Base-by-base conservation (phyloP, 352 stramenopile species). In the Pythium aristosporum region DNA sequence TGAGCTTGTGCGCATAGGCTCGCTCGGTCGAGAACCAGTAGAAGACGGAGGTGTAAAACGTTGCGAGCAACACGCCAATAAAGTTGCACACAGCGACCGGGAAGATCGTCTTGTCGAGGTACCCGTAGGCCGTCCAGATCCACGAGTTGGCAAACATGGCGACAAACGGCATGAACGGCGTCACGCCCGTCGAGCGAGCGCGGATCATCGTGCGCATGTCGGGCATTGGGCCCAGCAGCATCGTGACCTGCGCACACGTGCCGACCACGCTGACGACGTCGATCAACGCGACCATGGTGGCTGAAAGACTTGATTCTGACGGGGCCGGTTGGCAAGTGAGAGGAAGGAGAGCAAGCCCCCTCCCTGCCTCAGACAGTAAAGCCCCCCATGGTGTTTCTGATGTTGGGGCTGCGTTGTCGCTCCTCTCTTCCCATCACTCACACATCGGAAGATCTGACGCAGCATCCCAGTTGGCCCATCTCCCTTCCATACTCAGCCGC, bases 11-110 rank as follows among this genome's bases (percentile, higher is more conserved):
- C 0, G 49, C 59, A 18, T 60, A 55, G 4, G 10, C 4, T 1
- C n/a, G 12, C 8, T 53, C 50, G 11, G 49, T 53, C 21, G 59
- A 60, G 37, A 42, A 65, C 2, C 67, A 70, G 59, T 79, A 85
- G 64, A 85, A 85, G 34, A 84, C 30, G 7, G 68, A 34, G 41
- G 82, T 76, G 68, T 82, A 88, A 21, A 71, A 28, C n/a, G 77
- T 34, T 7, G 73, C 61, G 3, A 76, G 57, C 30, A 75, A 56
- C 61, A 73, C 65, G n/a, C 76, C 79, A n/a, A 80, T 66, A 18
- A 60, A 49, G 43, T 77, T 82, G 3, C 68, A 79, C 15, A 71
- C 67, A 15, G 77, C 58, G 9, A 88, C 60, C 2, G 79, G 74
- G 57, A 82, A 80, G 58, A 77, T 71, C 42, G 75, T 72, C 60